Evolutionary conservation across 345 rosid species (phyloP).

Genomic region (Hypericum androsaemum): DNA sequence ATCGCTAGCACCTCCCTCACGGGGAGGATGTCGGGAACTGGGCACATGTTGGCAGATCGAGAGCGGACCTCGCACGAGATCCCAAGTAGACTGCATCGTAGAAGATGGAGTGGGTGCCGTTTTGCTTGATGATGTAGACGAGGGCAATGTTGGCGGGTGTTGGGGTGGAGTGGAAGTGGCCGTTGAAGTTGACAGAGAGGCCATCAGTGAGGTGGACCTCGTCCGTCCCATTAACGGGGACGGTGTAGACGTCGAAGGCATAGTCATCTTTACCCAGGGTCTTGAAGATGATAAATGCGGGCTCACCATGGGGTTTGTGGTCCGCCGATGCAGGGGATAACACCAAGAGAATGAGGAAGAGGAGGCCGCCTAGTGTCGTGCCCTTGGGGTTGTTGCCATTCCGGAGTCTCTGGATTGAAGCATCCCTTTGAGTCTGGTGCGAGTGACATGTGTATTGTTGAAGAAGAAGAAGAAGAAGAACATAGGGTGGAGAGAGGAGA

Average conservation of each 20-base stretch:
- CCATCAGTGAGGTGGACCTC: constrained; percentile 71
- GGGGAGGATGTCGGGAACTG: no score
- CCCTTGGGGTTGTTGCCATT: no score
- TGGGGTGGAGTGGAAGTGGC: constrained; percentile 51
- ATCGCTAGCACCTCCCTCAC: no score
- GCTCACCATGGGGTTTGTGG: constrained; percentile 3
- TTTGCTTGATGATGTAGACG: constrained; percentile 67
- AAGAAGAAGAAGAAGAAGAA: no score
- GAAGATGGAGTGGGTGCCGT: constrained; percentile 49
- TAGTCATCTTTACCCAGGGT: constrained; percentile 54
- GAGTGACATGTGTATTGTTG: no score
- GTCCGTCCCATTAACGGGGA: constrained; percentile 27
- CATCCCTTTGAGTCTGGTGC: no score
- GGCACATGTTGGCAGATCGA: constrained; percentile 34
- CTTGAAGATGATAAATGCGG: constrained; percentile 43
- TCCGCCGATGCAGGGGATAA: constrained; percentile 12
- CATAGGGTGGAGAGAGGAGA: no score
- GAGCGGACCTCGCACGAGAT: constrained; percentile 22
- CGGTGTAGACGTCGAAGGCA: constrained; percentile 60
- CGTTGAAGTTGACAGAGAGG: constrained; percentile 65
- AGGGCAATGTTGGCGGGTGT: constrained; percentile 32
- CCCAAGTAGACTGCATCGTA: constrained; percentile 37
- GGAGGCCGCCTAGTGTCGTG: neutral
- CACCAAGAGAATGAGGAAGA: neutral
- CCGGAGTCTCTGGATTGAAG: no score